These are phyloP conservation scores for Sporisorium exsertum DNA, from an alignment of 1,284 basidiomycete genomes.

Conservation along the genomic window DNA sequence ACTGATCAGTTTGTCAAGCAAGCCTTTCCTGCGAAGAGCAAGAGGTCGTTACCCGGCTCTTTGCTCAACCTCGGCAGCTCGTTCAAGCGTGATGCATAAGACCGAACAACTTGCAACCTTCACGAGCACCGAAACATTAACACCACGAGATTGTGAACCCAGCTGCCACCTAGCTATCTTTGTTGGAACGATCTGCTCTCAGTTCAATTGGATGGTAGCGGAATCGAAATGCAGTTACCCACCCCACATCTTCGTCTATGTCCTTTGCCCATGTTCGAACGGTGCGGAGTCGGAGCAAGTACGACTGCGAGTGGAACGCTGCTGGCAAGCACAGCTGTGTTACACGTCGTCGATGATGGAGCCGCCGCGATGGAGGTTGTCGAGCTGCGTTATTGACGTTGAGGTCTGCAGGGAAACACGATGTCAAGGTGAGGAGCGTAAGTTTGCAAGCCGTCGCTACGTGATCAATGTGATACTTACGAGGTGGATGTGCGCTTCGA, in stretches of 20 bases:
- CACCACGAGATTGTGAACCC: no score
- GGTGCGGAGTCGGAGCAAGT: slow-evolving; percentile 14
- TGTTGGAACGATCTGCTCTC: no score
- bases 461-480: slow-evolving; percentile 5
- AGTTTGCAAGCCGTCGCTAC: neutral
- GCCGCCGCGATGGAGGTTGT: slow-evolving; percentile 49
- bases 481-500: slow-evolving; percentile 52
- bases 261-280: no score
- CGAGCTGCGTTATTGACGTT: slow-evolving; percentile 52
- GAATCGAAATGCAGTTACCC: no score
- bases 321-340: no score
- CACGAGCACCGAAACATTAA: no score
- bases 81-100: slow-evolving; percentile 16
- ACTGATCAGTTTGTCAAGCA: slow-evolving; percentile 30
- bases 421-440: neutral
- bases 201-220: no score
- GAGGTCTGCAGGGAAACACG: slow-evolving; percentile 25
- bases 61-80: slow-evolving; percentile 7
- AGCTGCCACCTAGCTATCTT: no score
- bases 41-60: slow-evolving; percentile 5
- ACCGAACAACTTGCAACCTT: neutral
- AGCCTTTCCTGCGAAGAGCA: slow-evolving; percentile 2
- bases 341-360: slow-evolving; percentile 41
- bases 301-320: slow-evolving; percentile 4
- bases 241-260: no score